Conservation (phyloP, 768 basidiomycete species). For the Kwoniella mangroviensis region DNA sequence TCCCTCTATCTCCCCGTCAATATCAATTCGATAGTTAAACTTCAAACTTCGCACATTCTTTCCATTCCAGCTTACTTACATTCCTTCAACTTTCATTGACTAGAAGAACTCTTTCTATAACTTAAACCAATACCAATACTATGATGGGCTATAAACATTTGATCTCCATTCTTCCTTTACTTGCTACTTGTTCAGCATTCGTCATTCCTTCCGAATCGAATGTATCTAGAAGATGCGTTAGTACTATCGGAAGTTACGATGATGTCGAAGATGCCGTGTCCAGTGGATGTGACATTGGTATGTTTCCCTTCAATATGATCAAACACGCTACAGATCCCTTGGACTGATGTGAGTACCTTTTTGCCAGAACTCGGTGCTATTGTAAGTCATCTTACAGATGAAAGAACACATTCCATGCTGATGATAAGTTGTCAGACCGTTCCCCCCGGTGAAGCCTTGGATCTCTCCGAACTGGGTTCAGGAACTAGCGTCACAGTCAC, state of each 20-base stretch:
- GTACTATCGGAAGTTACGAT: slow-evolving; percentile 9
- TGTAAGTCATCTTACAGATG: not conserved
- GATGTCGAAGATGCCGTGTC: slow-evolving; percentile 3
- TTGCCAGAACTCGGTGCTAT: slow-evolving; percentile 1
- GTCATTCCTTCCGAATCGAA: not conserved
- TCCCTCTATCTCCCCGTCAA: not conserved
- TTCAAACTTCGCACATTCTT: not conserved
- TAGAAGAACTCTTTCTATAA: not conserved
- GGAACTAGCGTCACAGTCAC: slow-evolving; percentile 9
- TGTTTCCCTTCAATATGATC: not conserved
- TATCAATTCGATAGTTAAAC: not conserved
- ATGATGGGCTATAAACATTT: not conserved
- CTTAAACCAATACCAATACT: not conserved
- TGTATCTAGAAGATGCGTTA: not conserved
- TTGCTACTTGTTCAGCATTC: not conserved
- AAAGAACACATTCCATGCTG: no score
- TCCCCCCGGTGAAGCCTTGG: slow-evolving; percentile 16
- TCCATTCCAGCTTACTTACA: not conserved
- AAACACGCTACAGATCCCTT: not conserved
- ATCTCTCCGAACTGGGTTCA: slow-evolving; percentile 1
- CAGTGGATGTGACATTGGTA: slow-evolving; percentile 13
- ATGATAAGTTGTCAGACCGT: not conserved
- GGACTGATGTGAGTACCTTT: no score
- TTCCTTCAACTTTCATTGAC: slow-evolving; percentile 1
- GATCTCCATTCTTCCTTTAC: not conserved